phyloP scores from a whole-genome alignment of 176 grass and related monocot genomes.

The Hordeum marinum region DNA sequence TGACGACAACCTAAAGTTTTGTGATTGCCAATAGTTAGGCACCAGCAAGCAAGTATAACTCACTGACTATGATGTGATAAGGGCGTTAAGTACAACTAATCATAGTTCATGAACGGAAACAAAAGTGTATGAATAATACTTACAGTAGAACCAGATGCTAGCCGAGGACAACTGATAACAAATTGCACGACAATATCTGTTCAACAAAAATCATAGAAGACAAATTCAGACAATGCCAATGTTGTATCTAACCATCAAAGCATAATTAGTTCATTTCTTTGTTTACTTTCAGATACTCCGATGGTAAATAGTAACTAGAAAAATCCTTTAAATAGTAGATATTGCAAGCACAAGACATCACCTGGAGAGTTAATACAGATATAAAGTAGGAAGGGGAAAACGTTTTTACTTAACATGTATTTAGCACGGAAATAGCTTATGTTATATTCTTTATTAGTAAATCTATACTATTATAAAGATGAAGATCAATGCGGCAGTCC shows the following conservation, averaged over 20 bases:
- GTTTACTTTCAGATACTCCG: slow-evolving; percentile 18
- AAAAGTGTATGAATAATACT: slow-evolving; percentile 28
- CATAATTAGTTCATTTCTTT: neutral
- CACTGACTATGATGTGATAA: neutral
- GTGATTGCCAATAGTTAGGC: slow-evolving; percentile 10
- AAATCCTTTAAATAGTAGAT: neutral
- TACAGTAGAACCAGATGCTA: slow-evolving; percentile 61
- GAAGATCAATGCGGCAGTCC: neutral
- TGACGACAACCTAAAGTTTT: slow-evolving; percentile 58
- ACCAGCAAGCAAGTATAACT: slow-evolving; percentile 13
- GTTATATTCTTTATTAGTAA: neutral
- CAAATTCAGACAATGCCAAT: neutral
- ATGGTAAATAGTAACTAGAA: neutral
- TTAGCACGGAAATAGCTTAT: neutral
- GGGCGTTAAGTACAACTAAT: neutral
- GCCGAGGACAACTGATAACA: slow-evolving; percentile 64
- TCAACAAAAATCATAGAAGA: slow-evolving; percentile 20
- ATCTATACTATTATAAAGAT: neutral
- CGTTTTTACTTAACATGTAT: neutral
- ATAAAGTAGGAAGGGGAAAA: neutral
- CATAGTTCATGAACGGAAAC: neutral
- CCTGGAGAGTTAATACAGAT: neutral
- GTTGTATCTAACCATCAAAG: neutral
- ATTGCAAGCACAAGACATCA: neutral
- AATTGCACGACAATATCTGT: slow-evolving; percentile 85